phyloP scores from a whole-genome alignment of 805 yeast species.

The Ogataea methanolica region DNA sequence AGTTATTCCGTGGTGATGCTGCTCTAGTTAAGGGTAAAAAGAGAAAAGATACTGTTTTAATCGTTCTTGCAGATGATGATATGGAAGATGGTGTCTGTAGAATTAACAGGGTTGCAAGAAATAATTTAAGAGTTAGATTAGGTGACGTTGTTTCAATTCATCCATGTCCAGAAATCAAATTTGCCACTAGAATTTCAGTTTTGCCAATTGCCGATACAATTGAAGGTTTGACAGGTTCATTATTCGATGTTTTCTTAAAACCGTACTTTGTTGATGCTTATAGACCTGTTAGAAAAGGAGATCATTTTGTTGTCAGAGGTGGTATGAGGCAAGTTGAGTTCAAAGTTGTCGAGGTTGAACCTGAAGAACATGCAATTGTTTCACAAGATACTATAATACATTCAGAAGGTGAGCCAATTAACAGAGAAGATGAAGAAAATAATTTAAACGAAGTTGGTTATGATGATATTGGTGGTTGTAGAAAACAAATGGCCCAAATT shows the following conservation, averaged over 20 bases:
- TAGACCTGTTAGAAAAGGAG: conserved; percentile 97
- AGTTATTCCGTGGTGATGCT: conserved; percentile 96
- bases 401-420: conserved; percentile 98
- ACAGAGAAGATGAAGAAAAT: conserved; percentile 96
- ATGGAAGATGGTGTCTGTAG: conserved; percentile 94
- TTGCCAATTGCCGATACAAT: conserved; percentile 97
- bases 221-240: conserved; percentile 94
- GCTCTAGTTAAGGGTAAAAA: conserved; percentile 96
- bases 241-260: conserved; percentile 92
- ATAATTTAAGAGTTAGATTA: conserved; percentile 86
- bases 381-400: conserved; percentile 98
- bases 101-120: conserved; percentile 92
- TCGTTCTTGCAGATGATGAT: conserved; percentile 94
- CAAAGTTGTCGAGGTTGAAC: conserved; percentile 97
- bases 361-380: conserved; percentile 94
- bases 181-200: conserved; percentile 90
- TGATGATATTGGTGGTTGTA: conserved; percentile 98
- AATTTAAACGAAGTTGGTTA: conserved; percentile 96
- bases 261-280: conserved; percentile 99
- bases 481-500: conserved; percentile 99
- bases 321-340: conserved; percentile 99
- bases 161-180: conserved; percentile 97
- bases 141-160: conserved; percentile 90
- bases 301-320: conserved; percentile 92
- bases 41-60: conserved; percentile 94